These are phyloP conservation scores for Sporothrix pallida DNA, from an alignment of 2,329 filamentous ascomycete genomes.

Conservation along the genomic window DNA sequence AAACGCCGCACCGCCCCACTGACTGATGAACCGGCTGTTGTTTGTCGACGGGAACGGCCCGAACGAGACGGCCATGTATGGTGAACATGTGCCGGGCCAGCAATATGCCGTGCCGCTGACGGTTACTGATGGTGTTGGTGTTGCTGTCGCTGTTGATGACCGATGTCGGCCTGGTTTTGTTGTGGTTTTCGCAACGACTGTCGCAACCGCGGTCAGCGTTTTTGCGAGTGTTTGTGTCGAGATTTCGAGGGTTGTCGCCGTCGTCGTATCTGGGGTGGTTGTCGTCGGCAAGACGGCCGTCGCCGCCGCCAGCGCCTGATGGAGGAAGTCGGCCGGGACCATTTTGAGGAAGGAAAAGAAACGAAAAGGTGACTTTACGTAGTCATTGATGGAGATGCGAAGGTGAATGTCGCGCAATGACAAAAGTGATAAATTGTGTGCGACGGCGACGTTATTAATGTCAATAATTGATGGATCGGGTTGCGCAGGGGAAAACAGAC, in stretches of 20 bases:
- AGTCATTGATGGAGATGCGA: no score
- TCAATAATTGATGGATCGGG: background rate
- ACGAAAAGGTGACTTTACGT: no score
- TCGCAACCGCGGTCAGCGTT: background rate
- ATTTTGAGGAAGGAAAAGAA: background rate
- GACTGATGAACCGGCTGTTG: background rate
- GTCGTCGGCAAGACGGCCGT: background rate
- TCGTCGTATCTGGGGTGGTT: background rate
- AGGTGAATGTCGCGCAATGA: background rate
- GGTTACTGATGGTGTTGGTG: background rate
- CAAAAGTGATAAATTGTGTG: background rate
- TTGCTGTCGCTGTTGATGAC: background rate
- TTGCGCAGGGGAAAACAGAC: background rate
- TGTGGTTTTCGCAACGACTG: background rate
- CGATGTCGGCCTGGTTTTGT: background rate
- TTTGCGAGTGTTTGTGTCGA: no score
- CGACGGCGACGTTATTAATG: background rate
- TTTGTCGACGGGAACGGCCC: background rate
- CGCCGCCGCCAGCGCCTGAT: constrained; percentile 11
- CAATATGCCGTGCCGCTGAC: background rate
- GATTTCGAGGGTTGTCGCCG: background rate
- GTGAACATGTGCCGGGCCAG: constrained; percentile 16
- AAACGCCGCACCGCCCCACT: constrained; percentile 23
- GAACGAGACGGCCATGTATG: constrained; percentile 15
- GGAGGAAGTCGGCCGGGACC: constrained; percentile 9